Base-by-base conservation (phyloP, 2,329 filamentous ascomycete genomes). In the Neofusicoccum cordaticola region DNA sequence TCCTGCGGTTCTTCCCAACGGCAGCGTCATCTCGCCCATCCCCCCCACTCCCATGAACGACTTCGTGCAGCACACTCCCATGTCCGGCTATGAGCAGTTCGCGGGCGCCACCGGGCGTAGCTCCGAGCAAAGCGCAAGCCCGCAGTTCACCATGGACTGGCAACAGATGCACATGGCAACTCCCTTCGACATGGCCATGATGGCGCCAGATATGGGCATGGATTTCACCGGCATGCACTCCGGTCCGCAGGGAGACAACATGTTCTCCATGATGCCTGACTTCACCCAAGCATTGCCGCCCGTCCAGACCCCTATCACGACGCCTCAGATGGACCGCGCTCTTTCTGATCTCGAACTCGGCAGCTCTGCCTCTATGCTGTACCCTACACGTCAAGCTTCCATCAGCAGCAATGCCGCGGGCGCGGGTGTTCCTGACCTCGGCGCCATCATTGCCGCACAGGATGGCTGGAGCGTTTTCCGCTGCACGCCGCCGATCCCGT, bases 381-480 rank as follows among this genome's bases (percentile, higher is more conserved):
- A 79, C 31, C 70, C 74, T 4, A 75, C 76, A 11, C 73, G 79
- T 37, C 79, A 82, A 15, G 71, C 71, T 39, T 81, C 80, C 0
- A 78, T 78, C 27, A 72, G 53, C 31, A 65, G 63, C 39, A 45
- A 50, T 17, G 27, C 48, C 17, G 45, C 68, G 34, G 75, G 76
- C 50, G 67, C 71, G 11, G 72, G 75, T 4, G 70, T 75, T 51
- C 74, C 75, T 9, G 81, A 83, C 65, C 77, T 82, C 47, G 78
- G 79, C 48, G 80, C 81, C 5, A 81, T 84, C 52, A 74, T 83
- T 47, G 77, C 80, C 19, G 82, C 82, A 34, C 82, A 83, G 64
- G 81, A 84, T 65, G 79, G 78, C 7, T 85, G 83, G 83, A 81
- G 79, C 4, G 81, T 80, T 6, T 85, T 84, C 68, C 78, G 82